Percentiles rank a stretch among this genome's conserved stretches.
Evolutionary conservation across 2,329 filamentous ascomycete species (phyloP).

Genomic region (Monosporascus ibericus): DNA sequence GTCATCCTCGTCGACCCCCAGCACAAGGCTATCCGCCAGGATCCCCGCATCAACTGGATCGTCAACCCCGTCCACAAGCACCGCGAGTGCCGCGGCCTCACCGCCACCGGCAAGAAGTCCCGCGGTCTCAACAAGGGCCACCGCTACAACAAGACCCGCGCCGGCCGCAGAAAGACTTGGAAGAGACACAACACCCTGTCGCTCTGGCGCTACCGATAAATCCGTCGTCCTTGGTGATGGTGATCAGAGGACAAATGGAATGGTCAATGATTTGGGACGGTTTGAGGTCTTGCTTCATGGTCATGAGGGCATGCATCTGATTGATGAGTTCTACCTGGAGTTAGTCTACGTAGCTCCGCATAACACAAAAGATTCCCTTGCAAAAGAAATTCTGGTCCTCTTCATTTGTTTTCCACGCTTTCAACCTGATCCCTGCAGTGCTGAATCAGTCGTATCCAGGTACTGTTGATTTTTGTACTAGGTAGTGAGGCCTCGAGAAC

Average conservation of each 20-base stretch:
- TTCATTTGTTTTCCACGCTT: slow-evolving; percentile 3
- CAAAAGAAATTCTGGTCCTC: slow-evolving; percentile 10
- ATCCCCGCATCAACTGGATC: slow-evolving; percentile 99
- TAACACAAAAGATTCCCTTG: slow-evolving; percentile 23
- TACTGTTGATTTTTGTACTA: too few species aligned
- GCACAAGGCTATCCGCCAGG: slow-evolving; percentile 99
- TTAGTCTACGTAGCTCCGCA: slow-evolving; percentile 26
- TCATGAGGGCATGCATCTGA: slow-evolving; percentile 23
- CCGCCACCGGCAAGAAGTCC: slow-evolving; percentile 98
- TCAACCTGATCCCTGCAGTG: neutral
- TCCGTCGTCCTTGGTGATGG: slow-evolving; percentile 11
- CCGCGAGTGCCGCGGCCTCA: slow-evolving; percentile 96
- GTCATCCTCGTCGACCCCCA: slow-evolving; percentile 99
- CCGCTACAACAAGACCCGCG: slow-evolving; percentile 96
- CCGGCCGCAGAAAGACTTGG: slow-evolving; percentile 99
- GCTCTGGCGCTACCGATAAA: slow-evolving; percentile 95
- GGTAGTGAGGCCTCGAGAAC: too few species aligned
- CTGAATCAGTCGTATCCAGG: too few species aligned
- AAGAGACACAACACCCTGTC: slow-evolving; percentile 99
- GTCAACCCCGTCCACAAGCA: slow-evolving; percentile 99
- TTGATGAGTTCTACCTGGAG: slow-evolving; percentile 27
- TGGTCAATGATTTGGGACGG: slow-evolving; percentile 24
- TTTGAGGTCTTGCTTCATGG: slow-evolving; percentile 24
- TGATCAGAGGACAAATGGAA: slow-evolving; percentile 12
- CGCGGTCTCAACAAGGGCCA: slow-evolving; percentile 99